These are phyloP conservation scores for Sparassis latifolia DNA, from an alignment of 1,284 basidiomycete species.

Conservation along the genomic window DNA sequence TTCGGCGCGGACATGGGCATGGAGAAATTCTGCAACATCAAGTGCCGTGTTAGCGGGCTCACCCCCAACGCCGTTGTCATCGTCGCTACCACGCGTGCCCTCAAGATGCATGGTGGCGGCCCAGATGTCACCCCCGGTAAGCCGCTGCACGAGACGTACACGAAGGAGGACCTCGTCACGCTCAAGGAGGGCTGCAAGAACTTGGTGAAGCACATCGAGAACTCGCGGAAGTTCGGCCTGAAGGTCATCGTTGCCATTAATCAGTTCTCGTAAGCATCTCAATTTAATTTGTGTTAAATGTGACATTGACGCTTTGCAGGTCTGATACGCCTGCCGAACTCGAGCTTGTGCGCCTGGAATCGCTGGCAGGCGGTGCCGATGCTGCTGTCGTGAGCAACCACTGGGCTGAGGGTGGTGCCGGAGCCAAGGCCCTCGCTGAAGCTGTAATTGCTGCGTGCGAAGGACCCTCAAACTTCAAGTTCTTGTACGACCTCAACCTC, in stretches of 20 bases:
- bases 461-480: constrained; percentile 79
- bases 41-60: constrained; percentile 92
- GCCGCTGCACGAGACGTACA: constrained; percentile 89
- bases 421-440: constrained; percentile 82
- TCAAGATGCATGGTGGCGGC: constrained; percentile 99
- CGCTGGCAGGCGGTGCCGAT: constrained; percentile 86
- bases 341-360: constrained; percentile 75
- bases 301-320: constrained; percentile 30
- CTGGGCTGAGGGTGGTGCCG: constrained; percentile 92
- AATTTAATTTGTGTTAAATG: not conserved
- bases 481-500: constrained; percentile 83
- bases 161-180: constrained; percentile 88
- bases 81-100: constrained; percentile 93
- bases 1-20: constrained; percentile 99
- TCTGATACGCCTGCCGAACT: constrained; percentile 91
- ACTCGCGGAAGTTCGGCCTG: constrained; percentile 92
- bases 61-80: constrained; percentile 92
- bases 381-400: constrained; percentile 95
- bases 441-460: constrained; percentile 84
- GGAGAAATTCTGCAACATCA: constrained; percentile 99
- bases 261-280: constrained; percentile 75
- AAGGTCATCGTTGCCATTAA: constrained; percentile 98
- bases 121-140: constrained; percentile 97
- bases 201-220: constrained; percentile 90
- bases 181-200: constrained; percentile 93